Evolutionary conservation across 768 basidiomycete genomes (phyloP), one percentile per base, ranked within the genome.

Genomic region (Psilocybe azurescens): DNA sequence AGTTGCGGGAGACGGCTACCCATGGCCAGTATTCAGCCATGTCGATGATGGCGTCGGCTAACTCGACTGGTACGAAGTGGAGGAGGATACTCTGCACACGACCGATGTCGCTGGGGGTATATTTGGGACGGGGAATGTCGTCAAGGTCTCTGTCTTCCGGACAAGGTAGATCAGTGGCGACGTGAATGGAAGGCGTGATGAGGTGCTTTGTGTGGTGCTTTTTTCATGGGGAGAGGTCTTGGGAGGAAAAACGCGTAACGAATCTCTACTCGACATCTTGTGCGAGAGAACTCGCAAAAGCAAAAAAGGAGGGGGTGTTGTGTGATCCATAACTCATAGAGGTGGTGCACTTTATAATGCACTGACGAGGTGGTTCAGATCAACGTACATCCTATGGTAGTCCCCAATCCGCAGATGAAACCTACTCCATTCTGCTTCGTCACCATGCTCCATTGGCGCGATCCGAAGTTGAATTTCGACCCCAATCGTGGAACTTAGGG

Each of bases 11-110:
- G 10, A 65, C 60, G 9, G 54, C 61, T 5, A 68, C 61, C 36
- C 59, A 68, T 3, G 68, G 68, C 68, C 70, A 72, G 55, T 67
- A 63, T 48, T 72, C 71, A 14, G 71, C 71, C 59, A 67, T 55
- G 64, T 69, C 70, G 32, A 69, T 48, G 55, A 70, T 69, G 49
- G 65, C 63, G 55, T 72, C 66, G 3, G 71, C 70, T 3, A 71
- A 46, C 50, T 71, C 70, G n/a, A 57, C 49, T 11, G 71, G 71
- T 11, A 72, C 62, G 48, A 71, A 72, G 18, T 58, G 55, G 18
- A 48, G 51, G 20, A 71, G 63, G 1, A 61, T 65, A 3, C 51
- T 20, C 39, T 66, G 70, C 10, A 69, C 64, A 44, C 52, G 44
- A 16, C 13, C 30, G 30, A 72, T 69, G 47, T 69, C 65, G 5